Conservation (phyloP, 2,329 filamentous ascomycete species). For the Fusarium sp. region DNA sequence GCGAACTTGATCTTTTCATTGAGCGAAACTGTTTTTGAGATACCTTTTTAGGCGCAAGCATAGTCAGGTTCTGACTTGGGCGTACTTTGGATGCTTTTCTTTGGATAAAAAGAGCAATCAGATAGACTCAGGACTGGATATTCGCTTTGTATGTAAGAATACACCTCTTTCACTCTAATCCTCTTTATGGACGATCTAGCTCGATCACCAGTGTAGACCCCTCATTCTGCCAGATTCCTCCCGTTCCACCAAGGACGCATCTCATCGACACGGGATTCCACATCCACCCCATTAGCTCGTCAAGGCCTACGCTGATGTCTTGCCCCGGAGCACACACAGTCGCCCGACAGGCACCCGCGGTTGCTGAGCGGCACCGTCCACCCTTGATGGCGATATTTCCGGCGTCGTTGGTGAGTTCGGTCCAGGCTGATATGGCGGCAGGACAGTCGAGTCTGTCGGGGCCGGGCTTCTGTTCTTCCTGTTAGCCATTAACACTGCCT, state of each 20-base stretch:
- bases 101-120: neutral
- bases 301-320: constrained; percentile 1
- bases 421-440: constrained; percentile 33
- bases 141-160: constrained; percentile 9
- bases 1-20: constrained; percentile 19
- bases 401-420: neutral
- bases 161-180: neutral
- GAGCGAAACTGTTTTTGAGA: constrained; percentile 14
- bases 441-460: constrained; percentile 35
- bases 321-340: constrained; percentile 29
- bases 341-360: constrained; percentile 18
- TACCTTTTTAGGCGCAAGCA: constrained; percentile 31
- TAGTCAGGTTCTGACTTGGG: neutral
- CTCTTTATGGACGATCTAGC: constrained; percentile 7
- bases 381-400: constrained; percentile 13
- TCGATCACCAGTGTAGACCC: constrained; percentile 32
- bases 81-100: neutral
- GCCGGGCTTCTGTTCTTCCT: constrained; percentile 20
- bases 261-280: constrained; percentile 39
- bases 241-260: constrained; percentile 37
- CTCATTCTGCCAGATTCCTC: constrained; percentile 37
- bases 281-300: constrained; percentile 31
- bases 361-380: constrained; percentile 26
- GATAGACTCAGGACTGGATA: neutral
- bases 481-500: neutral